Conservation (phyloP, 2,329 filamentous ascomycete species). For the Claviceps sp. region DNA sequence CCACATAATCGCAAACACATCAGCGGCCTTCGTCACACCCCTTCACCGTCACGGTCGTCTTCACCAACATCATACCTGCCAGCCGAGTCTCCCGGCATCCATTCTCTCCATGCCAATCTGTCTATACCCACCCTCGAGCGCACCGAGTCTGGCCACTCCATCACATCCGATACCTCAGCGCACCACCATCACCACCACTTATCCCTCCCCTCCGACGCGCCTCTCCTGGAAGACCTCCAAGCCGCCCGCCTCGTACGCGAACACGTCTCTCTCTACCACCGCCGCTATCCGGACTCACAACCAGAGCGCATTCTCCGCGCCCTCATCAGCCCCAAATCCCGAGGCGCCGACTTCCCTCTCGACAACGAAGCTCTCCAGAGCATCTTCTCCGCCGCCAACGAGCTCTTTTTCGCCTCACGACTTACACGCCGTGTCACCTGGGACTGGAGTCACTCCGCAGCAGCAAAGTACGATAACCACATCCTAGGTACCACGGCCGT, state of each 20-base stretch:
- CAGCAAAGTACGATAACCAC: constrained; percentile 35
- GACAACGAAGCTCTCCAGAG: constrained; percentile 43
- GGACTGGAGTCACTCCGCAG: constrained; percentile 44
- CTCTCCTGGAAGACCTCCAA: constrained; percentile 22
- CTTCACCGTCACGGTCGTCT: constrained; percentile 8
- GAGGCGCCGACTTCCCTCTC: constrained; percentile 34
- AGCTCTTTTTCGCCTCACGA: constrained; percentile 46
- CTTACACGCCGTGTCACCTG: constrained; percentile 45
- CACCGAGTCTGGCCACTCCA: constrained; percentile 35
- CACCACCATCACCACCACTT: constrained; percentile 14
- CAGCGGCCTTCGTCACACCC: constrained; percentile 10
- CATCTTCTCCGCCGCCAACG: constrained; percentile 48
- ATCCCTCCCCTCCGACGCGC: constrained; percentile 13
- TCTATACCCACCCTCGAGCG: constrained; percentile 27
- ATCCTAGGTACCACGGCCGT: constrained; percentile 52
- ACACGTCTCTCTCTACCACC: constrained; percentile 31
- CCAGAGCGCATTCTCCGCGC: constrained; percentile 44
- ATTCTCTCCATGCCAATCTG: background rate
- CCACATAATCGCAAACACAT: background rate
- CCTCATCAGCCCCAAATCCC: constrained; percentile 38
- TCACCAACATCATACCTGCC: constrained; percentile 9
- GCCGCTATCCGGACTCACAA: constrained; percentile 34
- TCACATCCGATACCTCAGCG: constrained; percentile 26
- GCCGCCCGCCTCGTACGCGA: constrained; percentile 36
- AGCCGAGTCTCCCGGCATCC: background rate